Conservation (phyloP, 805 yeast species). For the Candida oleophila region DNA sequence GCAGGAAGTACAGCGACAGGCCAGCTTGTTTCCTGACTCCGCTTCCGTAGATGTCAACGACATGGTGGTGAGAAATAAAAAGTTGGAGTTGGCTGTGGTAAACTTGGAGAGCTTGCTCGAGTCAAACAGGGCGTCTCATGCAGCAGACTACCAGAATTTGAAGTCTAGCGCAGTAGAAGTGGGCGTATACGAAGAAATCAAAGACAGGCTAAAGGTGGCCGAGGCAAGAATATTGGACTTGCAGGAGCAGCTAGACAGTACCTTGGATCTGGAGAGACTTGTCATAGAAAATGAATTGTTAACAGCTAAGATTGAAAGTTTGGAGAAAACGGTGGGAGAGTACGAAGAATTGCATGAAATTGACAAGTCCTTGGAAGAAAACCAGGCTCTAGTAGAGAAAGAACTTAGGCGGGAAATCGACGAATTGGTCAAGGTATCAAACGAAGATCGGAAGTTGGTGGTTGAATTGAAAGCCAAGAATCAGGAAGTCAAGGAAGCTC, state of each 20-base stretch:
- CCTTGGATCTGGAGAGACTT: slow-evolving; percentile 34
- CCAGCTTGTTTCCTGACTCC: slow-evolving; percentile 1
- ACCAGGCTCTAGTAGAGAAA: slow-evolving; percentile 40
- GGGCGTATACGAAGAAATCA: slow-evolving; percentile 25
- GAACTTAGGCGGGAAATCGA: slow-evolving; percentile 42
- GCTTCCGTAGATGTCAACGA: slow-evolving; percentile 16
- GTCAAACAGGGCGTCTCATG: slow-evolving; percentile 23
- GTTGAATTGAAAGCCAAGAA: slow-evolving; percentile 19
- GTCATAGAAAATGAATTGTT: slow-evolving; percentile 37
- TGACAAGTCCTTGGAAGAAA: slow-evolving; percentile 50
- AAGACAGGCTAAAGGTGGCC: slow-evolving; percentile 25
- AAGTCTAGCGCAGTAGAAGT: slow-evolving; percentile 8
- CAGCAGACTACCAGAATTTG: slow-evolving; percentile 17
- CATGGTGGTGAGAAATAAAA: slow-evolving; percentile 31
- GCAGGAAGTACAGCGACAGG: slow-evolving; percentile 20
- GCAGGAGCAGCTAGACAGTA: slow-evolving; percentile 31
- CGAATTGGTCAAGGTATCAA: slow-evolving; percentile 14
- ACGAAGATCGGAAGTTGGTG: slow-evolving; percentile 15
- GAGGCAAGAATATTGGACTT: slow-evolving; percentile 24
- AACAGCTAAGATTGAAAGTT: slow-evolving; percentile 23
- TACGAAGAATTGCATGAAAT: slow-evolving; percentile 50
- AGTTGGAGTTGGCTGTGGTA: slow-evolving; percentile 42
- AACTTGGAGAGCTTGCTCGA: slow-evolving; percentile 27
- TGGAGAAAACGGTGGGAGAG: slow-evolving; percentile 42
- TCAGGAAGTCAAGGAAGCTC: slow-evolving; percentile 18